Evolutionary conservation across 345 rosid species (phyloP).

Genomic region (Triadica sebifera): DNA sequence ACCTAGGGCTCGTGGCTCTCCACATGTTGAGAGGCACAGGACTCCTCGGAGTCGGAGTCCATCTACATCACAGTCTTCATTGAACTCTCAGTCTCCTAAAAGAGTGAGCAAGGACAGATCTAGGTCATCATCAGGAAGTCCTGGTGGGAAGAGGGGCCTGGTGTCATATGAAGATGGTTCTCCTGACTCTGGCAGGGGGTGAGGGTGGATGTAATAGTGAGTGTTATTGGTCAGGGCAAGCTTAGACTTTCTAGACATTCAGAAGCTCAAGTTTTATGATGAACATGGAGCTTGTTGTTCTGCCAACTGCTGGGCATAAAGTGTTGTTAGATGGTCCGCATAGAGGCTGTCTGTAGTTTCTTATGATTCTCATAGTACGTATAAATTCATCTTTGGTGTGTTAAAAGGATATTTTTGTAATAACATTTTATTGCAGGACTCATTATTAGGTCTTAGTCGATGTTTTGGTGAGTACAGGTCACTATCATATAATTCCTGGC

Average conservation of each 20-base stretch:
- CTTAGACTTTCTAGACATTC: not conserved
- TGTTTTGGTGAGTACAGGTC: not conserved
- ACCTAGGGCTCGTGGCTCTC: slow-evolving; percentile 39
- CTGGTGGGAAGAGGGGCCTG: slow-evolving; percentile 51
- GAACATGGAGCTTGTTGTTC: not conserved
- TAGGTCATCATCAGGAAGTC: slow-evolving; percentile 63
- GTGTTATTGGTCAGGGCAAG: not conserved
- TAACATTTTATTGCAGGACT: not conserved
- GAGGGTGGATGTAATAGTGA: slow-evolving; percentile 7
- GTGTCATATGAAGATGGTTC: slow-evolving; percentile 79
- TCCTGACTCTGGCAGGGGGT: slow-evolving; percentile 43
- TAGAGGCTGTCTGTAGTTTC: slow-evolving; percentile 2
- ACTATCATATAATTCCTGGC: too few species aligned
- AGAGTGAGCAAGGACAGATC: slow-evolving; percentile 49
- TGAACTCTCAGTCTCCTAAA: slow-evolving; percentile 58
- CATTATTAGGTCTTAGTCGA: not conserved
- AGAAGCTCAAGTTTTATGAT: not conserved
- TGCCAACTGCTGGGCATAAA: slow-evolving; percentile 1
- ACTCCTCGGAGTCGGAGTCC: slow-evolving; percentile 58
- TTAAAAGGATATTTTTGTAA: not conserved
- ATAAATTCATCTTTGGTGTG: slow-evolving; percentile 7
- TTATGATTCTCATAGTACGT: not conserved
- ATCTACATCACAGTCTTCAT: slow-evolving; percentile 54
- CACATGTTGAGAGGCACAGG: slow-evolving; percentile 41
- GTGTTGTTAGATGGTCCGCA: not conserved